A percentile compares a stretch with the other conserved stretches of the same genome.
These are phyloP conservation scores for Asparagopsis taxiformis DNA, from an alignment of 31 red algal species.

Conservation along the genomic window DNA sequence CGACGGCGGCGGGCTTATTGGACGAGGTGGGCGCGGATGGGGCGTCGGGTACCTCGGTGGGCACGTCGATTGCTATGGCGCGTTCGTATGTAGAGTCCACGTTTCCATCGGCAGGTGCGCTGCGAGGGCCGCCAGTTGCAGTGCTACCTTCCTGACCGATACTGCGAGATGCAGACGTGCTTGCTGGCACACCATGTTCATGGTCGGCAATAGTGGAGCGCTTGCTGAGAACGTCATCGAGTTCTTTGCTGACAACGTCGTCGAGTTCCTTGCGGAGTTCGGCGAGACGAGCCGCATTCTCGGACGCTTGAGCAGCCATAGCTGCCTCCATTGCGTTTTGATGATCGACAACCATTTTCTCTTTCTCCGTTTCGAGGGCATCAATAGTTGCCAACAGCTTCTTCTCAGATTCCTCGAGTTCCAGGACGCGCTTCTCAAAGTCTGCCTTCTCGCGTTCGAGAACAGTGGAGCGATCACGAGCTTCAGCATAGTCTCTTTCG, in stretches of 20 bases:
- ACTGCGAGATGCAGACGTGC: background rate
- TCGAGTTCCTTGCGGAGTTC: constrained; percentile 31
- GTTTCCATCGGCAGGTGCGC: background rate
- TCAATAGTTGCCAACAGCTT: constrained; percentile 11
- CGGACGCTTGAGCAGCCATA: constrained; percentile 14
- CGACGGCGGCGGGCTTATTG: background rate
- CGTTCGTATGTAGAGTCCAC: background rate
- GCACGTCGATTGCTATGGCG: background rate
- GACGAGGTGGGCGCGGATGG: background rate
- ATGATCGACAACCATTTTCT: constrained; percentile 16
- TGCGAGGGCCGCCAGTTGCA: background rate
- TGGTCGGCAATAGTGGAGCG: background rate
- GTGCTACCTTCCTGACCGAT: no score
- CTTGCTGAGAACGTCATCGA: background rate
- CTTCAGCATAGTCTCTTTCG: background rate
- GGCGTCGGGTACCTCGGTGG: background rate
- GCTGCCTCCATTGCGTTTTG: constrained; percentile 12
- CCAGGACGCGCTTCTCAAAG: constrained; percentile 10
- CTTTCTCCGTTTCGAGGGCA: constrained; percentile 21
- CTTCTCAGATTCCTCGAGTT: constrained; percentile 11
- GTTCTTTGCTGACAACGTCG: constrained; percentile 23
- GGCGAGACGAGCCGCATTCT: constrained; percentile 12
- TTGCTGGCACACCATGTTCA: background rate
- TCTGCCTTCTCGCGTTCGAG: constrained; percentile 10
- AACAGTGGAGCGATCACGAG: constrained; percentile 5